Base-by-base conservation (phyloP, 2,329 filamentous ascomycete genomes). In the Epichloe hybrida region DNA sequence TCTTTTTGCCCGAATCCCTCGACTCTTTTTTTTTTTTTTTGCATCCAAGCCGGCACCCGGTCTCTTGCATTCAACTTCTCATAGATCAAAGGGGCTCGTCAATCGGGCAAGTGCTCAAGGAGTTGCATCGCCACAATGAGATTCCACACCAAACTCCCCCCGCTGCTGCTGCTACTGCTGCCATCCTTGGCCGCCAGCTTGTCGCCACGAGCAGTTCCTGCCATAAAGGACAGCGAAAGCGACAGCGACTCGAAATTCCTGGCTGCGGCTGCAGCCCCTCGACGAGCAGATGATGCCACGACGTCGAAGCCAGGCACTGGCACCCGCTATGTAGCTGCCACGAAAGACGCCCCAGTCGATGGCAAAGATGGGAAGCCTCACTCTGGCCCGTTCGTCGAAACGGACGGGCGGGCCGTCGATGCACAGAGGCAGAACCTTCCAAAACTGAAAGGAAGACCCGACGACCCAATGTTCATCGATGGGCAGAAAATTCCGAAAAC, bases 331-430 rank as follows among this genome's bases (percentile, higher is more conserved):
- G 62, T 64, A 34, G 52, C 70, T 9, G 72, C 73, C 35, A 75
- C 71, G 52, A 89, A 89, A 65, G 84, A 93, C 71, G 88, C 86
- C 51, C 91, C 91, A 0, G 84, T 96, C 20, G 93, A 97, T 64
- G 90, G 90, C 44, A 84, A 86, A 60, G 93, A 97, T 69, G 93
- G 93, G 46, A 93, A 90, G 70, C 93, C 93, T 45, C 91, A 96
- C 64, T 80, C 84, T 20, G 93, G 93, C 2, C 93, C 93, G 5
- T 83, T 80, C 62, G 81, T 90, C 52, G 80, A 83, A 54, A 77
- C 73, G 15, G 66, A 69, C 43, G 67, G 66, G 46, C 55, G 56
- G 27, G 56, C 62, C 3, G 59, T 61, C 31, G 61, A 67, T 45
- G 62, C 65, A 43, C 61, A 66, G 12, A 60, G 68, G 46, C 63